phyloP scores from a whole-genome alignment of 257 asterid genomes.

The Leptodermis oblonga region DNA sequence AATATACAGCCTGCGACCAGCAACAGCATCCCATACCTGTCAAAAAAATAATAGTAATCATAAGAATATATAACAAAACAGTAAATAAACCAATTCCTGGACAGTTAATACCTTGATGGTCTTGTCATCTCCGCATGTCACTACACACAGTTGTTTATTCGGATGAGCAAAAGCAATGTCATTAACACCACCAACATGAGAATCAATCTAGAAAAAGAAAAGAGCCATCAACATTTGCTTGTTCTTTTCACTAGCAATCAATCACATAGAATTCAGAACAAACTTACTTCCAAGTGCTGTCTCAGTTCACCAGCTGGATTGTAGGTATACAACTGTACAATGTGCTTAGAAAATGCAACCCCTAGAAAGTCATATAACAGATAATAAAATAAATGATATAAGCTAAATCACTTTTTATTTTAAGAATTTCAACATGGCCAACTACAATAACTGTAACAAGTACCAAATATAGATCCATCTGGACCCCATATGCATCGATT shows the following conservation, averaged over 20 bases:
- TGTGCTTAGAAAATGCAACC: slow-evolving; percentile 89
- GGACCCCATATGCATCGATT: slow-evolving; percentile 95
- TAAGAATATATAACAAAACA: slow-evolving; percentile 11
- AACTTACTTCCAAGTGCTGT: slow-evolving; percentile 76
- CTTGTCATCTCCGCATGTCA: slow-evolving; percentile 94
- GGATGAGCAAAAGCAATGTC: slow-evolving; percentile 94
- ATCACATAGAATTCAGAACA: slow-evolving; percentile 6
- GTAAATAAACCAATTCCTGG: neutral
- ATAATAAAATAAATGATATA: slow-evolving; percentile 5
- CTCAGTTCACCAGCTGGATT: slow-evolving; percentile 76
- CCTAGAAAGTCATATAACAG: slow-evolving; percentile 40
- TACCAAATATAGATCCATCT: slow-evolving; percentile 96
- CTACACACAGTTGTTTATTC: slow-evolving; percentile 83
- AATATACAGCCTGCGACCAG: slow-evolving; percentile 64
- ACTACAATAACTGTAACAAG: slow-evolving; percentile 1
- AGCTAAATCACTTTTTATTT: neutral
- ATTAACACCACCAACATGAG: slow-evolving; percentile 89
- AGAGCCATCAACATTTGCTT: slow-evolving; percentile 7
- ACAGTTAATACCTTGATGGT: slow-evolving; percentile 61
- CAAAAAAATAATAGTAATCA: slow-evolving; percentile 1
- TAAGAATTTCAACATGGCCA: neutral
- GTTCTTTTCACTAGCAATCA: neutral
- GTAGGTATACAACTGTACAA: slow-evolving; percentile 84
- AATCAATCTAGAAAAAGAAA: slow-evolving; percentile 62
- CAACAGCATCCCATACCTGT: slow-evolving; percentile 92